Conservation (phyloP, 768 basidiomycete species). For the Tephrocybe rancida region DNA sequence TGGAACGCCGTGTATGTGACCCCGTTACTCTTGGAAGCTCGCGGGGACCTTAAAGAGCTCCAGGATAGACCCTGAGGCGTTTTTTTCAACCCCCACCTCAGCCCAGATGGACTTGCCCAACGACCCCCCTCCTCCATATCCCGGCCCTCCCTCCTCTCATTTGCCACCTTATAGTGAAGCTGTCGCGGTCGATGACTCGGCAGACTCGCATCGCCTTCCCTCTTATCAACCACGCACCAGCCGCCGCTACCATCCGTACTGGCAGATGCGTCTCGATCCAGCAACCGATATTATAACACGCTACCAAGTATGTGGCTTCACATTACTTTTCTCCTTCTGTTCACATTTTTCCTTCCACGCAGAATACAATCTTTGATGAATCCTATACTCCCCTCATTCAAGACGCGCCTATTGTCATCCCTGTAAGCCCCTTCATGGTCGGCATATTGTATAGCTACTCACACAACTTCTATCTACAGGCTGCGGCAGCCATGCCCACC, state of each 20-base stretch:
- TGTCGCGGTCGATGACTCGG: background rate
- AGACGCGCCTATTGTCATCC: background rate
- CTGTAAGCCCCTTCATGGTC: background rate
- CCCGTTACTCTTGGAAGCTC: background rate
- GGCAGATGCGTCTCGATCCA: background rate
- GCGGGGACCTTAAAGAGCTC: constrained; percentile 11
- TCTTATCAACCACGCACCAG: background rate
- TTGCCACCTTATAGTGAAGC: background rate
- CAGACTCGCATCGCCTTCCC: constrained; percentile 1
- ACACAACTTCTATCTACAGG: background rate
- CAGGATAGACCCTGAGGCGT: background rate
- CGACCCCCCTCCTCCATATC: constrained; percentile 7
- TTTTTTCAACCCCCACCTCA: background rate
- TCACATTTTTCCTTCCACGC: too few species aligned
- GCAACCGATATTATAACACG: background rate
- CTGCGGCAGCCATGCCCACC: background rate
- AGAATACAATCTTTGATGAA: constrained; percentile 1
- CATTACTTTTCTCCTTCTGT: background rate
- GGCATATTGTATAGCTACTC: too few species aligned
- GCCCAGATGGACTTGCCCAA: background rate
- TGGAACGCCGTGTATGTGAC: background rate
- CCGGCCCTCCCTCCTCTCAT: background rate
- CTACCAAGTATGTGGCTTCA: background rate
- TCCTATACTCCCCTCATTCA: background rate
- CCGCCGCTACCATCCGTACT: background rate